Conservation (phyloP, 148 eudicot species). For the Bassia scoparia region DNA sequence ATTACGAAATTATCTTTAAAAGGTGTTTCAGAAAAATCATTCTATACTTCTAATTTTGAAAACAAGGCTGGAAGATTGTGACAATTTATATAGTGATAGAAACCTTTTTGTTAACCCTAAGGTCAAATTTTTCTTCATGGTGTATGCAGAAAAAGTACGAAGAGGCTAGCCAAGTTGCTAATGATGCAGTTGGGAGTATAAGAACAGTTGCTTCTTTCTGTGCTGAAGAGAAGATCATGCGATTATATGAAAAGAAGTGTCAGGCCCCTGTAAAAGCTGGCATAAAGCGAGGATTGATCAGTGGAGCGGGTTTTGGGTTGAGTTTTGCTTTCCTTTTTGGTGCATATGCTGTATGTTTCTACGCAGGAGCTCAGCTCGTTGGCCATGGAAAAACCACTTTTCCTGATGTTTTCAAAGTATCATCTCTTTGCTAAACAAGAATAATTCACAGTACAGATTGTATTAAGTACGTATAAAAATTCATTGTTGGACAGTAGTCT, state of each 20-base stretch:
- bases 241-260: constrained; percentile 50
- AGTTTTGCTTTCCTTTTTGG: constrained; percentile 38
- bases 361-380: constrained; percentile 58
- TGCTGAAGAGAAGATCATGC: constrained; percentile 59
- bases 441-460: not conserved
- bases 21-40: too few species aligned
- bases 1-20: too few species aligned
- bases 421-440: not conserved
- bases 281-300: constrained; percentile 48
- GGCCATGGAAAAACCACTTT: constrained; percentile 47
- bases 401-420: constrained; percentile 46
- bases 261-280: constrained; percentile 49
- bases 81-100: too few species aligned
- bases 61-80: too few species aligned
- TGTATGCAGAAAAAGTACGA: constrained; percentile 48
- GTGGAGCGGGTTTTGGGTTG: constrained; percentile 52
- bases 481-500: not conserved
- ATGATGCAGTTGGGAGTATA: constrained; percentile 74
- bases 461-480: not conserved
- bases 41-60: too few species aligned
- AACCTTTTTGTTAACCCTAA: too few species aligned
- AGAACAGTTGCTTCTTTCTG: constrained; percentile 78
- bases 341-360: constrained; percentile 50
- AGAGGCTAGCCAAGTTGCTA: constrained; percentile 81
- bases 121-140: not conserved